These are phyloP conservation scores for Mrakia gelida DNA, from an alignment of 768 basidiomycete species.

Conservation along the genomic window DNA sequence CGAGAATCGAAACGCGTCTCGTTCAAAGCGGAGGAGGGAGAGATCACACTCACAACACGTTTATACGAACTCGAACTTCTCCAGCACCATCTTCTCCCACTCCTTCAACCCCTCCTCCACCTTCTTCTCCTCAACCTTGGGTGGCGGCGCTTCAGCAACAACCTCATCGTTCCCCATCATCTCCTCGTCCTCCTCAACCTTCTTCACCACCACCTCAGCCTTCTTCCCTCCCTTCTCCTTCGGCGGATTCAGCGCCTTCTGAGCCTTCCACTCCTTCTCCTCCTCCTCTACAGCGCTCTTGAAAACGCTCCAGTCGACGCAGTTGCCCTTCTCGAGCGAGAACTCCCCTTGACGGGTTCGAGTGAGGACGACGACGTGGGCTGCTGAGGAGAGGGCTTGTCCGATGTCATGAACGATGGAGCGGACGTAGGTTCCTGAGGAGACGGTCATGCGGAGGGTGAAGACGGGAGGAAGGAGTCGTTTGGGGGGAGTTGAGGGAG, in stretches of 20 bases:
- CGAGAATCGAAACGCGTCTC: background rate
- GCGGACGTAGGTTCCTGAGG: slow-evolving; percentile 94
- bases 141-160: slow-evolving; percentile 49
- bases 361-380: slow-evolving; percentile 85
- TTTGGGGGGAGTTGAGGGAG: slow-evolving; percentile 9
- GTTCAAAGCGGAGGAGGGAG: background rate
- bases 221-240: slow-evolving; percentile 62
- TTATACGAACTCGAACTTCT: slow-evolving; percentile 41
- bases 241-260: slow-evolving; percentile 40
- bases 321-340: slow-evolving; percentile 23
- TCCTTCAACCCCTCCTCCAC: slow-evolving; percentile 37
- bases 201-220: slow-evolving; percentile 40
- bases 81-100: slow-evolving; percentile 81
- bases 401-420: slow-evolving; percentile 92
- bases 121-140: slow-evolving; percentile 46
- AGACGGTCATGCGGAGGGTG: slow-evolving; percentile 84
- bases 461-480: slow-evolving; percentile 63
- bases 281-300: slow-evolving; percentile 23
- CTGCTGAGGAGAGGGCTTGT: slow-evolving; percentile 74
- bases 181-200: slow-evolving; percentile 38
- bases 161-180: slow-evolving; percentile 51
- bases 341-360: slow-evolving; percentile 87
- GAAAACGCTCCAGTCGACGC: slow-evolving; percentile 36
- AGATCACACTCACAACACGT: background rate
- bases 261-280: slow-evolving; percentile 19